phyloP scores from a whole-genome alignment of 352 stramenopile species.

The Pythium aphanidermatum region DNA sequence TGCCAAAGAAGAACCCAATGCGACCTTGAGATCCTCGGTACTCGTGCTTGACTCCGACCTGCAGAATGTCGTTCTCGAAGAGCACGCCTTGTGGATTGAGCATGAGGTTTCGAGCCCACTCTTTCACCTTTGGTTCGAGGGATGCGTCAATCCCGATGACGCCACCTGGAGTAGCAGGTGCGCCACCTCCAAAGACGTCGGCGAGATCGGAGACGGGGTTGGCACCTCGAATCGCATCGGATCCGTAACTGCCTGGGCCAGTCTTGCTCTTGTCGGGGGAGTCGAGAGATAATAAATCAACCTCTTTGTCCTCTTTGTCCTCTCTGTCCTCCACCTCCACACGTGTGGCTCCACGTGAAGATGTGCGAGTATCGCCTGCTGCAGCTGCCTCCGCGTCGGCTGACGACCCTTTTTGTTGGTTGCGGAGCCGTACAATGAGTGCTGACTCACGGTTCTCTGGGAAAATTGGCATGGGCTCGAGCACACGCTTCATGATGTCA shows the following conservation, averaged over 20 bases:
- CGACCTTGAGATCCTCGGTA: conserved; percentile 91
- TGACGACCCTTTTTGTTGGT: conserved; percentile 49
- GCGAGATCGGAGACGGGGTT: conserved; percentile 50
- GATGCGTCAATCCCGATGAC: conserved; percentile 37
- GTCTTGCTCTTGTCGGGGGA: conserved; percentile 23
- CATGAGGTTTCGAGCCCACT: conserved; percentile 83
- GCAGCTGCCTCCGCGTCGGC: conserved; percentile 19
- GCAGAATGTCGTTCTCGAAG: conserved; percentile 89
- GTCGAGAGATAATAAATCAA: conserved; percentile 49
- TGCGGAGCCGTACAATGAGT: conserved; percentile 60
- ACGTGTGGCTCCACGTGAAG: conserved; percentile 9
- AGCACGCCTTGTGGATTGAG: conserved; percentile 89
- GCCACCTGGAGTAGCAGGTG: conserved; percentile 1
- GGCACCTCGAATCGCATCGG: conserved; percentile 36
- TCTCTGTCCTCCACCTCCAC: conserved; percentile 7
- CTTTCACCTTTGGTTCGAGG: conserved; percentile 36
- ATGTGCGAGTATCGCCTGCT: conserved; percentile 7
- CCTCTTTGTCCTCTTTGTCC: conserved; percentile 19
- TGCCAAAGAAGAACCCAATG: conserved; percentile 95
- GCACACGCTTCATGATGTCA: conserved; percentile 90
- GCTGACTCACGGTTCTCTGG: conserved; percentile 84
- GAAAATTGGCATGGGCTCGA: conserved; percentile 98
- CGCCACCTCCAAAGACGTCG: conserved; percentile 43
- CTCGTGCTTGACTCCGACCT: conserved; percentile 95
- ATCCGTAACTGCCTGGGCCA: conserved; percentile 6